Percentiles rank a stretch among this genome's conserved stretches.
These are phyloP conservation scores for Hemisphaericaspora nanyangensis DNA, from an alignment of 805 yeast species.

Conservation along the genomic window DNA sequence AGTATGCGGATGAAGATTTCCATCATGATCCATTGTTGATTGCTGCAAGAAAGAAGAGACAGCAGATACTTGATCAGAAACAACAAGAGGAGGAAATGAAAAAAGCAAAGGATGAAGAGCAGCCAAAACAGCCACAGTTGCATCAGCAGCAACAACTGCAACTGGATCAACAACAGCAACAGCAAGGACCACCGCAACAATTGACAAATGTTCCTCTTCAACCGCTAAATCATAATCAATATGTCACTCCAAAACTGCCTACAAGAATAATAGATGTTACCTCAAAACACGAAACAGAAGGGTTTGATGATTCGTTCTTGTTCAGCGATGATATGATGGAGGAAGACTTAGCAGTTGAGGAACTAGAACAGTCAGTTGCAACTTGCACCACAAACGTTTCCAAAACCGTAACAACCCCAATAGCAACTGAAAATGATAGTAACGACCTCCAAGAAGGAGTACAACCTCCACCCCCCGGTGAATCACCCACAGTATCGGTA, in stretches of 20 bases:
- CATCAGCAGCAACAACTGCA: background rate
- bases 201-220: background rate
- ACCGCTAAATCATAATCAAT: background rate
- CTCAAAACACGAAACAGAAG: background rate
- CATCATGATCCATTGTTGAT: conserved; percentile 34
- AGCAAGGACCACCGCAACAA: conserved; percentile 2
- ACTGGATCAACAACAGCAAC: background rate
- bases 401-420: background rate
- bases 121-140: background rate
- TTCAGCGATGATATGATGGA: conserved; percentile 37
- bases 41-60: conserved; percentile 23
- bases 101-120: background rate
- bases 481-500: background rate
- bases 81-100: conserved; percentile 1
- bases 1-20: conserved; percentile 28
- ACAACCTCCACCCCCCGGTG: background rate
- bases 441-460: too few relatives aligned
- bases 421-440: background rate
- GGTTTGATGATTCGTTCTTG: conserved; percentile 37
- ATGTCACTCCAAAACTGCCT: conserved; percentile 9
- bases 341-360: conserved; percentile 12
- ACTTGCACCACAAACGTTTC: too few relatives aligned
- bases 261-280: background rate
- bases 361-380: background rate
- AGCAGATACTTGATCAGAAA: conserved; percentile 6